phyloP scores from a whole-genome alignment of 805 yeast species.

The Jamesozyma lodderae region DNA sequence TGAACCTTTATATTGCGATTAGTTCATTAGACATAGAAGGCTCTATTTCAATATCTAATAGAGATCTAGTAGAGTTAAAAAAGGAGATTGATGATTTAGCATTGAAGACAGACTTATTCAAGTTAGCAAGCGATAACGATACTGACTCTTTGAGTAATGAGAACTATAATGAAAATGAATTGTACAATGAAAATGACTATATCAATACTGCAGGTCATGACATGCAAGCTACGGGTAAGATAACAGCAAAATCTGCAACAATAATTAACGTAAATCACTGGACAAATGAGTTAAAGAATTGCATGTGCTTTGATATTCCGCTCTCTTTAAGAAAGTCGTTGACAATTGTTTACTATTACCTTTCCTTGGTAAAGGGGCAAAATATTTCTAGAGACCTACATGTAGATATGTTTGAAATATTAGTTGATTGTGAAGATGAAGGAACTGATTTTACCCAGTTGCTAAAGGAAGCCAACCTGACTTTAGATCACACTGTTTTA shows the following conservation, averaged over 20 bases:
- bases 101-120: slow-evolving; percentile 44
- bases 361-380: slow-evolving; percentile 69
- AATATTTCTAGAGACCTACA: slow-evolving; percentile 50
- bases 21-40: slow-evolving; percentile 70
- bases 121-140: slow-evolving; percentile 17
- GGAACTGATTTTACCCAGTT: slow-evolving; percentile 27
- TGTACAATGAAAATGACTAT: slow-evolving; percentile 28
- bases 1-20: slow-evolving; percentile 70
- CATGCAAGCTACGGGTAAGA: slow-evolving; percentile 42
- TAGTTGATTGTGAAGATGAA: slow-evolving; percentile 38
- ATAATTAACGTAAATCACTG: slow-evolving; percentile 70
- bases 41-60: slow-evolving; percentile 52
- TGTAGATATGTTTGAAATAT: slow-evolving; percentile 47
- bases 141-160: slow-evolving; percentile 34
- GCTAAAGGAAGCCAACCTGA: slow-evolving; percentile 25
- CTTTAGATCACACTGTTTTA: slow-evolving; percentile 31
- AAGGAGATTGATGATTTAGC: slow-evolving; percentile 38
- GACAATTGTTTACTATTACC: slow-evolving; percentile 59
- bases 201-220: slow-evolving; percentile 23
- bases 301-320: slow-evolving; percentile 74
- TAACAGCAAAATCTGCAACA: slow-evolving; percentile 59
- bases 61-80: slow-evolving; percentile 47
- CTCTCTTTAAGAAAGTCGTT: slow-evolving; percentile 49
- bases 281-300: slow-evolving; percentile 76
- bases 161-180: slow-evolving; percentile 32